Percentiles rank a stretch among this genome's conserved stretches.
phyloP scores from a whole-genome alignment of 2,329 filamentous ascomycete genomes.

The Exserohilum rostratum region DNA sequence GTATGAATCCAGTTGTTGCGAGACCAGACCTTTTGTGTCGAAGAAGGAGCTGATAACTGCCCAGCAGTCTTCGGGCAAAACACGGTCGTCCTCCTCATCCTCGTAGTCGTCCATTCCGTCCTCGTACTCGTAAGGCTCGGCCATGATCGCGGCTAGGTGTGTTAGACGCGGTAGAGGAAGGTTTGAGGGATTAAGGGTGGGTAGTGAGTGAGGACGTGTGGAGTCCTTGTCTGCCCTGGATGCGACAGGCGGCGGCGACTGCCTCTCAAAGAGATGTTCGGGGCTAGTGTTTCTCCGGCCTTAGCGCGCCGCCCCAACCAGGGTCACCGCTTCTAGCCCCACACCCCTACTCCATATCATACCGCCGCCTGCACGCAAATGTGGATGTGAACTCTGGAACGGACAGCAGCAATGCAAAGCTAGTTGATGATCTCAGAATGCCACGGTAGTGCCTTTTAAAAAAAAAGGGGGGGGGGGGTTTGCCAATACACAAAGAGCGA shows the following conservation, averaged over 20 bases:
- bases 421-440: too few species aligned
- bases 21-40: slow-evolving; percentile 91
- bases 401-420: too few species aligned
- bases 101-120: slow-evolving; percentile 69
- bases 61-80: slow-evolving; percentile 98
- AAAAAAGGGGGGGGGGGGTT: too few species aligned
- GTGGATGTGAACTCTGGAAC: too few species aligned
- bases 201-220: slow-evolving; percentile 18
- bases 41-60: slow-evolving; percentile 97
- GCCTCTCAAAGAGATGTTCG: slow-evolving; percentile 28
- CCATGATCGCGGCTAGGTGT: slow-evolving; percentile 51
- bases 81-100: slow-evolving; percentile 62
- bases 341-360: neutral
- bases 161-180: slow-evolving; percentile 4
- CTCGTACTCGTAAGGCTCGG: slow-evolving; percentile 60
- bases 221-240: slow-evolving; percentile 26
- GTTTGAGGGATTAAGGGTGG: neutral
- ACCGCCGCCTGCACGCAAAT: neutral
- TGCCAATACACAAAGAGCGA: too few species aligned
- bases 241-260: slow-evolving; percentile 30
- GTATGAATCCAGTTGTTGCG: slow-evolving; percentile 97
- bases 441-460: too few species aligned
- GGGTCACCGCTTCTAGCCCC: neutral
- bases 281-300: slow-evolving; percentile 2
- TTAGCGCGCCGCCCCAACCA: slow-evolving; percentile 3